A percentile compares a stretch with the other conserved stretches of the same genome.
These are phyloP conservation scores for Cylindrotheca closterium DNA, from an alignment of 108 stramenopile genomes.

Conservation along the genomic window DNA sequence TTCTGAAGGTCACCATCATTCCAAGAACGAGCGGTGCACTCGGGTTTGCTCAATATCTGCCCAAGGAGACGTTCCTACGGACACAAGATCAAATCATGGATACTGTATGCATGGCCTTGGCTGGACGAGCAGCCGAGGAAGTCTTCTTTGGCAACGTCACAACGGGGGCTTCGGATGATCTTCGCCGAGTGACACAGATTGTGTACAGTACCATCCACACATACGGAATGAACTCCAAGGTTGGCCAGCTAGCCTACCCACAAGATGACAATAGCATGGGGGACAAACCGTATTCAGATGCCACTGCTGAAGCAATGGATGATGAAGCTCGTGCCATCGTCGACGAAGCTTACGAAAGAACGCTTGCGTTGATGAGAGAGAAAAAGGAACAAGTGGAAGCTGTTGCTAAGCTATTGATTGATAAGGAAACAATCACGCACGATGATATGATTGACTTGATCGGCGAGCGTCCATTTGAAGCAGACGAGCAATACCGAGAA, in stretches of 20 bases:
- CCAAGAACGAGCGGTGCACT: constrained; percentile 90
- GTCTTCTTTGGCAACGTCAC: constrained; percentile 94
- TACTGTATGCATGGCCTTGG: constrained; percentile 96
- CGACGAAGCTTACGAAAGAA: constrained; percentile 85
- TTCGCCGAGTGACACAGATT: constrained; percentile 91
- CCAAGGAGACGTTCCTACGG: constrained; percentile 88
- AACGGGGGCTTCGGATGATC: constrained; percentile 94
- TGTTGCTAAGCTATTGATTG: constrained; percentile 86
- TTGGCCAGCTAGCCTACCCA: constrained; percentile 94
- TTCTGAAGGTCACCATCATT: constrained; percentile 96
- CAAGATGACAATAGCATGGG: constrained; percentile 73
- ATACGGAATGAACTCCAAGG: constrained; percentile 94
- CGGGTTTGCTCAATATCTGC: constrained; percentile 96
- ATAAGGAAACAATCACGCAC: constrained; percentile 97
- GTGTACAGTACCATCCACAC: constrained; percentile 91
- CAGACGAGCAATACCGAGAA: constrained; percentile 82
- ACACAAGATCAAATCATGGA: constrained; percentile 92
- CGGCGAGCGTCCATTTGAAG: constrained; percentile 89
- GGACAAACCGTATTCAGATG: constrained; percentile 91
- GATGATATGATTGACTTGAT: constrained; percentile 91
- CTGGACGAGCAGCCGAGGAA: constrained; percentile 93
- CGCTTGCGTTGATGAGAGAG: constrained; percentile 72
- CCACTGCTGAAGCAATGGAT: constrained; percentile 96
- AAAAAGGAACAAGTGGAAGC: constrained; percentile 78
- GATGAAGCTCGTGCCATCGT: constrained; percentile 92